Evolutionary conservation across 306 rosid species (phyloP), one percentile per base, ranked within the genome.

Genomic region (Cicer yamashitae): DNA sequence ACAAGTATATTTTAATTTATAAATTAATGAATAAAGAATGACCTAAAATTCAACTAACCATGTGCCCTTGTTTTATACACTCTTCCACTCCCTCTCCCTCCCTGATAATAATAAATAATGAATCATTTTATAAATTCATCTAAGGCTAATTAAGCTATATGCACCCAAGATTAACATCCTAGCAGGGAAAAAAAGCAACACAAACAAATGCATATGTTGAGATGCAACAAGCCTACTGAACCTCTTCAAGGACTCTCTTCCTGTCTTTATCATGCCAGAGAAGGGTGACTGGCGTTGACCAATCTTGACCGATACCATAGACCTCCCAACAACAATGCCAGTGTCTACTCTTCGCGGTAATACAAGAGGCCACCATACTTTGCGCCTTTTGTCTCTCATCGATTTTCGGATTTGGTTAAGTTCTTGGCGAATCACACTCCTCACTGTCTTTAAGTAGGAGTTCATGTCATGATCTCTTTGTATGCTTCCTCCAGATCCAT

Each of bases 381-480:
- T 90, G 46, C 82, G 86, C 12, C 92, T 83, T 5, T 84, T 88
- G 83, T 87, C 90, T 67, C 91, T 87, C 74, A 71, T 89, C 4
- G 78, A 69, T 86, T 87, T 94, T 6, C 94, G 89, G 47, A 82
- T 81, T 41, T 63, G 84, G 81, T 68, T 81, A 61, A 89, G 96
- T 81, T 94, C 96, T 70, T 90, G 92, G 66, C 87, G 93, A 38
- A 94, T 88, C 71, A 94, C 94, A 0, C 87, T 83, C 45, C 88
- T 84, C 13, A 94, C 86, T 2, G 87, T 85, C 70, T 57, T 91
- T 7, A 86, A 71, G 85, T 94, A 94, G 20, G 97, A 94, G 53
- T 17, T 89, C 96, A 94, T 82, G 83, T 94, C 99, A 69, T 94
- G 99, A 64, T 94, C 97, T 87, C 99, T 84, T 20, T 88, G 97